Evolutionary conservation across 768 basidiomycete genomes (phyloP).

Genomic region (Lactifluus rugatus): DNA sequence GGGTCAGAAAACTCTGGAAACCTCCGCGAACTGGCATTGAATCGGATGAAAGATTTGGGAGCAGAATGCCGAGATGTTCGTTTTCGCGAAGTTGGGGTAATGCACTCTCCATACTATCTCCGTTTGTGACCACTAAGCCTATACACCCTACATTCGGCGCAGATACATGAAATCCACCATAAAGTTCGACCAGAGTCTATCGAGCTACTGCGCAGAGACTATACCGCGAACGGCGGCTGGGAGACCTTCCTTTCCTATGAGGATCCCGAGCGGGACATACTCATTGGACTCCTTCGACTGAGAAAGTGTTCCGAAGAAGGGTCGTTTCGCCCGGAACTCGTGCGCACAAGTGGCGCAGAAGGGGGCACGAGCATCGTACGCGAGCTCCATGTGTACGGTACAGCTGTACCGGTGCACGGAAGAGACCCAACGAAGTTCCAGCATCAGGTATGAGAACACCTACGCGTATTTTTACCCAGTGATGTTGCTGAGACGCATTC

Average conservation of each 20-base stretch:
- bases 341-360: slow-evolving; percentile 51
- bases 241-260: slow-evolving; percentile 99
- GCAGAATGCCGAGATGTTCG: slow-evolving; percentile 95
- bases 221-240: slow-evolving; percentile 97
- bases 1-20: slow-evolving; percentile 98
- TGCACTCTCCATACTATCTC: slow-evolving; percentile 26
- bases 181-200: slow-evolving; percentile 93
- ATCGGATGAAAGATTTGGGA: slow-evolving; percentile 98
- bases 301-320: slow-evolving; percentile 96
- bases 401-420: slow-evolving; percentile 94
- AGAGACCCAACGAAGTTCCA: slow-evolving; percentile 98
- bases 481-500: not conserved
- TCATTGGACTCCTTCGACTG: slow-evolving; percentile 84
- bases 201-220: slow-evolving; percentile 91
- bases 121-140: not conserved
- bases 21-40: slow-evolving; percentile 88
- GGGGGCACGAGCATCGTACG: slow-evolving; percentile 88
- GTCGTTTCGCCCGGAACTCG: slow-evolving; percentile 89
- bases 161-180: slow-evolving; percentile 99
- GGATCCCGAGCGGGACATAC: slow-evolving; percentile 93
- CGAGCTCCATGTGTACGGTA: slow-evolving; percentile 96
- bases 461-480: not conserved
- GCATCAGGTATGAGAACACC: slow-evolving; percentile 51
- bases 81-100: slow-evolving; percentile 93
- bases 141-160: slow-evolving; percentile 8